Conservation (phyloP, 179 eudicot species). For the Actinidia chinensis region DNA sequence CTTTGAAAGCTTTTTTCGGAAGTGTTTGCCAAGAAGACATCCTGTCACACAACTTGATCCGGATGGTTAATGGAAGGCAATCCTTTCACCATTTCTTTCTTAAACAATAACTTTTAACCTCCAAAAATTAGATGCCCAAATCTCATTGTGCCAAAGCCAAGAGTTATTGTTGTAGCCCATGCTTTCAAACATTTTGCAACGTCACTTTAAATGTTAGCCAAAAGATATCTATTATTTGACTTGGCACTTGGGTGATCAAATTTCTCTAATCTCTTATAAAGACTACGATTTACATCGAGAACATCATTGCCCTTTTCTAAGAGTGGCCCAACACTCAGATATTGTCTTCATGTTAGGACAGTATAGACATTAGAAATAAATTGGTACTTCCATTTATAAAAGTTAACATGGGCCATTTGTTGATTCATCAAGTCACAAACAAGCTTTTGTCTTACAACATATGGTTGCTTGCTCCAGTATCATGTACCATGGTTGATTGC, state of each 20-base stretch:
- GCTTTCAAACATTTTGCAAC: neutral
- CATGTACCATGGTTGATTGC: neutral
- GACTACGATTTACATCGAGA: neutral
- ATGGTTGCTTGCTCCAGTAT: neutral
- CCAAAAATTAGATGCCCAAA: conserved; percentile 13
- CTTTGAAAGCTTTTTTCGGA: neutral
- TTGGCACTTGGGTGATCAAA: conserved; percentile 7
- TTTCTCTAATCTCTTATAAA: conserved; percentile 3
- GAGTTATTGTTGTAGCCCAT: neutral
- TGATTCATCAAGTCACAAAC: conserved; percentile 3
- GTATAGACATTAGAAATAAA: conserved; percentile 13
- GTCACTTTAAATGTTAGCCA: conserved; percentile 9
- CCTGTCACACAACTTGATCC: conserved; percentile 14
- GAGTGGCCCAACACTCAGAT: conserved; percentile 17
- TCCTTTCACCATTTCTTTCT: conserved; percentile 13
- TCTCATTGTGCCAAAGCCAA: conserved; percentile 5
- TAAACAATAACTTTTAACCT: neutral
- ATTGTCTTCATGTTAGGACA: conserved; percentile 16
- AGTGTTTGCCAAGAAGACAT: neutral
- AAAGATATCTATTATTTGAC: neutral
- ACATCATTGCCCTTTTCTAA: conserved; percentile 7
- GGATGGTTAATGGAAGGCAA: neutral
- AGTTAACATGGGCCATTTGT: neutral
- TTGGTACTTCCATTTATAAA: neutral
- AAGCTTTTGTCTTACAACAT: neutral